A percentile compares a stretch with the other conserved stretches of the same genome.
phyloP scores from a whole-genome alignment of 768 basidiomycete species.

The Chalciporus sphaerocephalus region DNA sequence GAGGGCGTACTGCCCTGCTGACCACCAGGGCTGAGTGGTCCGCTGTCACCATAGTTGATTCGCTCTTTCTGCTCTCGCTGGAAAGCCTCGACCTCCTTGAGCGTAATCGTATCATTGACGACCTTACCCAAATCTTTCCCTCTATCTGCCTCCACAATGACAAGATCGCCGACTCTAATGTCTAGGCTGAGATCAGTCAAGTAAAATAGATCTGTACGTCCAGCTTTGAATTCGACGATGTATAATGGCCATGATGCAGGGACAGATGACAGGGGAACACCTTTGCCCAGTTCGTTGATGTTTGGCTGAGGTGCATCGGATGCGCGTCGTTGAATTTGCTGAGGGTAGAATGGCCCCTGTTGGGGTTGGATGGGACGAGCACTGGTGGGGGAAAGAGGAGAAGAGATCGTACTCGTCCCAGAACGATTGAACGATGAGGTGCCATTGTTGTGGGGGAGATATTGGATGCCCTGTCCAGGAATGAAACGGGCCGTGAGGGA shows the following conservation, averaged over 20 bases:
- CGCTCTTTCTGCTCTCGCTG: slow-evolving; percentile 75
- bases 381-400: slow-evolving; percentile 54
- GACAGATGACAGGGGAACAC: slow-evolving; percentile 81
- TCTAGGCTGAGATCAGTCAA: slow-evolving; percentile 61
- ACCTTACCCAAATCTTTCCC: slow-evolving; percentile 92
- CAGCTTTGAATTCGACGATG: slow-evolving; percentile 98
- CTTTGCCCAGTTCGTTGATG: slow-evolving; percentile 72
- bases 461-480: slow-evolving; percentile 62
- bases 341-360: slow-evolving; percentile 28
- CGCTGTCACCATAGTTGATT: slow-evolving; percentile 37
- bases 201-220: slow-evolving; percentile 93
- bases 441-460: slow-evolving; percentile 38
- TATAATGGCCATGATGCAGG: slow-evolving; percentile 84
- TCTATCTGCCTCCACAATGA: slow-evolving; percentile 95
- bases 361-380: slow-evolving; percentile 28
- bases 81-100: slow-evolving; percentile 87
- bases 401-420: slow-evolving; percentile 35
- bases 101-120: slow-evolving; percentile 84
- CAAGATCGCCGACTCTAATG: slow-evolving; percentile 82
- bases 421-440: slow-evolving; percentile 37
- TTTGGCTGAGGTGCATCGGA: slow-evolving; percentile 35
- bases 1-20: slow-evolving; percentile 32
- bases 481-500: slow-evolving; percentile 57
- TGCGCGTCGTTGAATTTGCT: slow-evolving; percentile 36
- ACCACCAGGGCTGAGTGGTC: slow-evolving; percentile 49